Conservation (phyloP, 305 asterid genomes). For the Fraxinus sp. region DNA sequence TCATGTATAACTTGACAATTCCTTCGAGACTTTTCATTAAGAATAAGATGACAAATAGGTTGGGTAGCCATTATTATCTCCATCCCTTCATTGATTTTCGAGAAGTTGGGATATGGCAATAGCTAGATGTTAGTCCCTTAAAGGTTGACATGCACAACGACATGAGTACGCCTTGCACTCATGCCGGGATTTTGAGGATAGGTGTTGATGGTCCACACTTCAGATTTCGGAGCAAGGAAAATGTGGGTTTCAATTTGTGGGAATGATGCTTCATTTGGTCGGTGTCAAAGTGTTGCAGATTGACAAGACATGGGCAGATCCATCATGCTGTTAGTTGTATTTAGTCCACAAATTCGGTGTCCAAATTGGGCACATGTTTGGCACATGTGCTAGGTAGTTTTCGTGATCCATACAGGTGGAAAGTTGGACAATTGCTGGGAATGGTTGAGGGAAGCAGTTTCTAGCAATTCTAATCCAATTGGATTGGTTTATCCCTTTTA, state of each 20-base stretch:
- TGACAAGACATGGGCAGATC: no score
- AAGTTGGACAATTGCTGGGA: neutral
- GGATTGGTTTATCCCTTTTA: neutral
- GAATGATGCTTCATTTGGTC: no score
- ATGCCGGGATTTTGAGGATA: no score
- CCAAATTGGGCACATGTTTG: neutral
- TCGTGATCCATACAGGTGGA: neutral
- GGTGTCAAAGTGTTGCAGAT: no score
- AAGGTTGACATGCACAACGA: no score
- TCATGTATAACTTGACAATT: neutral
- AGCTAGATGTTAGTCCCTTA: neutral
- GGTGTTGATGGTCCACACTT: no score
- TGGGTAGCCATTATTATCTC: neutral
- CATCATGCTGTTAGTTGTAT: no score
- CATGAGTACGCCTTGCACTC: no score
- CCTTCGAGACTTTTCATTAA: neutral
- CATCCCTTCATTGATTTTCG: neutral
- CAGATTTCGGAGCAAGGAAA: no score
- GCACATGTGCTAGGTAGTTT: neutral
- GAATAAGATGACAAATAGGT: neutral
- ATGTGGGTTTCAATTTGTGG: no score
- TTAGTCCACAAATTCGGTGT: neutral
- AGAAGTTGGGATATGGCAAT: neutral
- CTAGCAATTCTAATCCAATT: no score
- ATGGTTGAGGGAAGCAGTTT: no score